phyloP scores from a whole-genome alignment of 2,329 filamentous ascomycete genomes.

The Aureobasidium uvarum region DNA sequence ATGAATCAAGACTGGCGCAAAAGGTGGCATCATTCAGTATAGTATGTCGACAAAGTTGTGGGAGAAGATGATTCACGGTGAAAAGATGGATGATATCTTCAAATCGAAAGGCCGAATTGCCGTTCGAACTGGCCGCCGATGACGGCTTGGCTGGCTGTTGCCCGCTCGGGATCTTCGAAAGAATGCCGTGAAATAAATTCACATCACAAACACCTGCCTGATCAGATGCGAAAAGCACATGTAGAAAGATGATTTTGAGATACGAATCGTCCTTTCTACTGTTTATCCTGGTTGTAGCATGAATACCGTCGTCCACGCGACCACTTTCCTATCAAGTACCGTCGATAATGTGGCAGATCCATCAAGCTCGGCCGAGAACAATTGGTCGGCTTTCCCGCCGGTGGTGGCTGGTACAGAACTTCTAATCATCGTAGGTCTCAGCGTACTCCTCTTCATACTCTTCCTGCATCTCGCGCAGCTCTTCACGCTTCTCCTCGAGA shows the following conservation, averaged over 20 bases:
- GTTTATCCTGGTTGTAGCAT: background rate
- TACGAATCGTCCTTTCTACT: background rate
- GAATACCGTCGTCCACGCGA: background rate
- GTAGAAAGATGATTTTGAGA: background rate
- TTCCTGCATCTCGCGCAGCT: slow-evolving; percentile 50
- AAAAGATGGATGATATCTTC: slow-evolving; percentile 3
- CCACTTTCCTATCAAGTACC: background rate
- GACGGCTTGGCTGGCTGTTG: slow-evolving; percentile 1
- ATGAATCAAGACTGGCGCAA: too few relatives aligned
- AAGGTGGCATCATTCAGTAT: background rate
- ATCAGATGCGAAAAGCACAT: background rate
- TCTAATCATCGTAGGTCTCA: slow-evolving; percentile 41
- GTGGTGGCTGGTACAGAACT: background rate
- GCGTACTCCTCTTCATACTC: slow-evolving; percentile 54
- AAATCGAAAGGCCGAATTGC: background rate
- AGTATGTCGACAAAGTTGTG: background rate
- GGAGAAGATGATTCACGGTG: background rate
- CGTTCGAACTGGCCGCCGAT: background rate
- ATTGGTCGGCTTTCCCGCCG: background rate
- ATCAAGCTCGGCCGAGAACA: slow-evolving; percentile 1
- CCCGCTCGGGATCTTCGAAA: slow-evolving; percentile 1
- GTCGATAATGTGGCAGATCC: background rate
- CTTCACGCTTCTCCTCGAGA: slow-evolving; percentile 42
- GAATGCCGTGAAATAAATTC: background rate
- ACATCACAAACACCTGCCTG: background rate